Evolutionary conservation across 306 rosid genomes (phyloP).

Genomic region (apple (Malus domestica)): DNA sequence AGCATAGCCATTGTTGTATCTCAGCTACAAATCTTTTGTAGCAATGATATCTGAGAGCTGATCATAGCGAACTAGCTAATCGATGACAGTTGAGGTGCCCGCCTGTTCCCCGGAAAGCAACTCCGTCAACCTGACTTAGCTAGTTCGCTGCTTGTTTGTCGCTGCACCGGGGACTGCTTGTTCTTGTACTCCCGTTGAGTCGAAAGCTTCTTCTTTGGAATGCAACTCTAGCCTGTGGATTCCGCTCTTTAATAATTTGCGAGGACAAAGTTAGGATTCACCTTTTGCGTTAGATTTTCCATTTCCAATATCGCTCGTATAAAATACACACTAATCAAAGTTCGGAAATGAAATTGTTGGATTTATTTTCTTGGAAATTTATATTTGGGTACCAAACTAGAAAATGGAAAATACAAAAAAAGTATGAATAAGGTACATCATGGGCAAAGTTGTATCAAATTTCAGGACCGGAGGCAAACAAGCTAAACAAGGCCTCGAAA

Average conservation of each 20-base stretch:
- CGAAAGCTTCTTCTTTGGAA: slow-evolving; percentile 60
- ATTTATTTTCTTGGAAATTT: not conserved
- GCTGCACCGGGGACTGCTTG: slow-evolving; percentile 5
- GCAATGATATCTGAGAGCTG: not conserved
- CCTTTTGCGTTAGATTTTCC: too few species aligned
- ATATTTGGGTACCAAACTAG: not conserved
- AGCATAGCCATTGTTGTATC: too few species aligned
- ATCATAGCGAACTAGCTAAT: not conserved
- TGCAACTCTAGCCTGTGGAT: slow-evolving; percentile 48
- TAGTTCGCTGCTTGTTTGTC: slow-evolving; percentile 6
- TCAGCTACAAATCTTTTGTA: not conserved
- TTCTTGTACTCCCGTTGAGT: slow-evolving; percentile 31
- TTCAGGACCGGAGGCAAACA: slow-evolving; percentile 88
- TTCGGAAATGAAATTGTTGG: not conserved
- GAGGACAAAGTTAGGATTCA: too few species aligned
- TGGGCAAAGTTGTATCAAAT: slow-evolving; percentile 24
- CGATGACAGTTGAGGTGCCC: slow-evolving; percentile 19
- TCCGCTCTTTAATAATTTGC: slow-evolving; percentile 10
- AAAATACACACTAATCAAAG: not conserved
- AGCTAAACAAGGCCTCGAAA: slow-evolving; percentile 66
- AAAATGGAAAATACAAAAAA: not conserved
- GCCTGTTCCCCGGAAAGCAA: slow-evolving; percentile 47
- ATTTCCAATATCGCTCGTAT: not conserved
- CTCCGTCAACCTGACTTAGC: slow-evolving; percentile 20
- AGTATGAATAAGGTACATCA: not conserved